A percentile compares a stretch with the other conserved stretches of the same genome.
Conservation (phyloP, 2,329 filamentous ascomycete genomes). For the Trichoderma afroharzianum region DNA sequence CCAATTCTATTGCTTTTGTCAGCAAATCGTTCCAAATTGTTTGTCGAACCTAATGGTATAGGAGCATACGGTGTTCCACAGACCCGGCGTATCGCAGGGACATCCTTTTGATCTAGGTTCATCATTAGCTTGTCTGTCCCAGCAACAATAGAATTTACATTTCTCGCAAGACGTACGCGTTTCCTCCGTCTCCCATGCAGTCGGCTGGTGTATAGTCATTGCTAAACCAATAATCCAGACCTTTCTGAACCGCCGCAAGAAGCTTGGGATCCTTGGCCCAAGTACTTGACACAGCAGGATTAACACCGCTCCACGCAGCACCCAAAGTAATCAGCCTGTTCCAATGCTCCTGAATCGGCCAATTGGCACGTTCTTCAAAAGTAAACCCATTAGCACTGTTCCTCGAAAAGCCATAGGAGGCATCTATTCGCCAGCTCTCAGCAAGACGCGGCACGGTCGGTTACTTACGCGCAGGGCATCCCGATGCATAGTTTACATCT, state of each 20-base stretch:
- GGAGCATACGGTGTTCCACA: slow-evolving; percentile 23
- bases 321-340: slow-evolving; percentile 23
- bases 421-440: not conserved
- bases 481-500: slow-evolving; percentile 24
- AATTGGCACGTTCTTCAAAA: slow-evolving; percentile 23
- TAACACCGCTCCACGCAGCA: slow-evolving; percentile 26
- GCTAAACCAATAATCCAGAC: slow-evolving; percentile 25
- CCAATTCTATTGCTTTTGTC: slow-evolving; percentile 21
- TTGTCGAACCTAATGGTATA: not conserved
- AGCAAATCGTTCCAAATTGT: not conserved
- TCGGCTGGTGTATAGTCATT: slow-evolving; percentile 23
- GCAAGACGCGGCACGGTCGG: not conserved
- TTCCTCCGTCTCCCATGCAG: slow-evolving; percentile 24
- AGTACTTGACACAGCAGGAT: slow-evolving; percentile 17
- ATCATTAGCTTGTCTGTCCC: not conserved
- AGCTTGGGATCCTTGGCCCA: slow-evolving; percentile 20
- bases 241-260: slow-evolving; percentile 19
- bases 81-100: slow-evolving; percentile 21
- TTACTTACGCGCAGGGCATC: slow-evolving; percentile 23
- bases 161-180: slow-evolving; percentile 12
- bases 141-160: not conserved
- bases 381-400: not conserved
- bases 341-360: slow-evolving; percentile 26
- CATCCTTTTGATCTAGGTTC: slow-evolving; percentile 10
- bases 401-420: too few relatives aligned